These are phyloP conservation scores for Calycina herbarum DNA, from an alignment of 2,329 filamentous ascomycete genomes.

Conservation along the genomic window DNA sequence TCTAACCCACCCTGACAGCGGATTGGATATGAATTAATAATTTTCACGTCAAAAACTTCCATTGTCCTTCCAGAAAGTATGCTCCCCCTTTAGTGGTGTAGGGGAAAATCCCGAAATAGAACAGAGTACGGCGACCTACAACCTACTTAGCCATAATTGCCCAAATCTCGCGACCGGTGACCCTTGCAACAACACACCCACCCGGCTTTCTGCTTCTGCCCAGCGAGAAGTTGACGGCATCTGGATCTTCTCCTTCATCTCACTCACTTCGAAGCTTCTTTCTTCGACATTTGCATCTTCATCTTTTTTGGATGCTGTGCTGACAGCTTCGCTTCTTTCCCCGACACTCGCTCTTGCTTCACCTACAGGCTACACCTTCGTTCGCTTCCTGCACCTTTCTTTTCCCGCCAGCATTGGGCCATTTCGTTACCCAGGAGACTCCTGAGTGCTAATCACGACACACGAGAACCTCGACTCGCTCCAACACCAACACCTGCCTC, in stretches of 20 bases:
- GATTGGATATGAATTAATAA: not conserved
- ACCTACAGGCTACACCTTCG: slow-evolving; percentile 20
- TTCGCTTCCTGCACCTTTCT: slow-evolving; percentile 13
- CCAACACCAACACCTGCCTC: slow-evolving; percentile 5
- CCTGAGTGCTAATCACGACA: not conserved
- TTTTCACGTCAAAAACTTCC: not conserved
- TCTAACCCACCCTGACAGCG: too few relatives aligned
- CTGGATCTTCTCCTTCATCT: not conserved
- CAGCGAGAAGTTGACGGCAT: not conserved
- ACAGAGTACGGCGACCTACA: not conserved
- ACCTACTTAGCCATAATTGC: not conserved
- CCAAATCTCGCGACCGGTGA: not conserved
- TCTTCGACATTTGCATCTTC: slow-evolving; percentile 10
- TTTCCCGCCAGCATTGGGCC: not conserved
- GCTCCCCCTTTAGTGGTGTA: not conserved
- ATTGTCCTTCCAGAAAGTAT: not conserved
- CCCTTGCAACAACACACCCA: not conserved
- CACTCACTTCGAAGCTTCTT: not conserved
- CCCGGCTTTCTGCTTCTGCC: not conserved
- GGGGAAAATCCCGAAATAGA: not conserved
- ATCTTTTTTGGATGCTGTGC: slow-evolving; percentile 4
- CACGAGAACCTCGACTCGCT: not conserved
- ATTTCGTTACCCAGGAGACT: slow-evolving; percentile 25
- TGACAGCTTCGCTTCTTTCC: slow-evolving; percentile 3
- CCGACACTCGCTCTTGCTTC: slow-evolving; percentile 26